Evolutionary conservation across 805 yeast species (phyloP).

Genomic region (Lachancea waltii): DNA sequence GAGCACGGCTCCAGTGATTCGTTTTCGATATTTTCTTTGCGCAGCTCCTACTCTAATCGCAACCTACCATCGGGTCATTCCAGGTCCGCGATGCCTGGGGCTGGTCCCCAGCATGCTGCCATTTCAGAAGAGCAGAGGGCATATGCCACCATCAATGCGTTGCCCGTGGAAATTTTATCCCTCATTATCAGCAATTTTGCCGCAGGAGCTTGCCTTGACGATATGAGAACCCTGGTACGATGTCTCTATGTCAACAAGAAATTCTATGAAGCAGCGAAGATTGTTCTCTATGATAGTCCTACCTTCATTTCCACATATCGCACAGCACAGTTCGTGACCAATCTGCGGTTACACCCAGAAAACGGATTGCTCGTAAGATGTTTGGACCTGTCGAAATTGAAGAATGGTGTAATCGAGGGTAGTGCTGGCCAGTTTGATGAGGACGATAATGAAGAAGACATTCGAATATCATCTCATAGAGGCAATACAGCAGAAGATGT

Average conservation of each 20-base stretch:
- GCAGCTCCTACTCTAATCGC: conserved; percentile 19
- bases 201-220: conserved; percentile 20
- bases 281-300: conserved; percentile 49
- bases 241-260: conserved; percentile 46
- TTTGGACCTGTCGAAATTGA: conserved; percentile 51
- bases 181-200: conserved; percentile 13
- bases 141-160: conserved; percentile 20
- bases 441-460: not conserved
- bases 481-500: conserved; percentile 1
- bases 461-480: not conserved
- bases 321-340: conserved; percentile 71
- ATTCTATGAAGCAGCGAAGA: conserved; percentile 47
- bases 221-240: conserved; percentile 37
- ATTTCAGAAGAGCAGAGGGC: conserved; percentile 4
- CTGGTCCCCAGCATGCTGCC: conserved; percentile 8
- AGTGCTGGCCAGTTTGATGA: conserved; percentile 2
- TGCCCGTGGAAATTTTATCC: conserved; percentile 33
- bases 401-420: conserved; percentile 34
- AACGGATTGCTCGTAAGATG: conserved; percentile 51
- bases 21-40: conserved; percentile 27
- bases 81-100: conserved; percentile 9
- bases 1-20: conserved; percentile 29
- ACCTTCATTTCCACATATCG: conserved; percentile 64
- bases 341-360: conserved; percentile 48
- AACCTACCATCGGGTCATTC: conserved; percentile 4